Evolutionary conservation across 352 stramenopile species (phyloP), one percentile per base, ranked within the genome.

Genomic region (Albugo laibachii): DNA sequence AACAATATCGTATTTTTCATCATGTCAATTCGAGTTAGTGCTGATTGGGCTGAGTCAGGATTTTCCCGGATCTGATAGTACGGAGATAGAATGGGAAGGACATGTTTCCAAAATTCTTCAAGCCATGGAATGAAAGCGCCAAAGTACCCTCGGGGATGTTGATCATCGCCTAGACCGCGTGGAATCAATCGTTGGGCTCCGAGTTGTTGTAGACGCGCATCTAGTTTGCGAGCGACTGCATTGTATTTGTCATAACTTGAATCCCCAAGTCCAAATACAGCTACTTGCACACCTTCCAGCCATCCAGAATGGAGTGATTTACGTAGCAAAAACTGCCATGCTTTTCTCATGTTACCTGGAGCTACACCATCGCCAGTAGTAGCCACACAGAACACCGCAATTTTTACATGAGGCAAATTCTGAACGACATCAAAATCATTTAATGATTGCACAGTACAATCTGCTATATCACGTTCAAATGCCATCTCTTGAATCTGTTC

Each of bases 211-310:
- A 96, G 56, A 5, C 86, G 71, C 19, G 66, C 70, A 45, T 93
- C 69, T 19, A 96, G 60, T 31, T 77, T 80, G 4, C 83, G 60
- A 12, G 80, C 88, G 15, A 91, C 78, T 0, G 81, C 79, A 47
- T 95, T 95, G 64, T 88, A 96, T 63, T 95, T 94, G 53, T 70
- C 73, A 59, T 96, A 96, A 34, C 66, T 86, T 38, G 80, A 94
- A 59, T 96, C 86, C 11, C 88, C 88, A 20, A 96, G 57, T 19
- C 88, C 87, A 55, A 96, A 95, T 41, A 96, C 77, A 3, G 84
- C 82, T 37, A 94, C 61, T 6, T 68, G 54, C 15, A 95, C 63
- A 20, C 58, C 58, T 2, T 21, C 13, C 2, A 97, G 66, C 62
- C 74, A 93, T 20, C 78, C 56, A 11, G 47, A 36, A 4, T 62